Evolutionary conservation across 257 asterid genomes (phyloP), one percentile per base, ranked within the genome.

Genomic region (Petunia secreta): DNA sequence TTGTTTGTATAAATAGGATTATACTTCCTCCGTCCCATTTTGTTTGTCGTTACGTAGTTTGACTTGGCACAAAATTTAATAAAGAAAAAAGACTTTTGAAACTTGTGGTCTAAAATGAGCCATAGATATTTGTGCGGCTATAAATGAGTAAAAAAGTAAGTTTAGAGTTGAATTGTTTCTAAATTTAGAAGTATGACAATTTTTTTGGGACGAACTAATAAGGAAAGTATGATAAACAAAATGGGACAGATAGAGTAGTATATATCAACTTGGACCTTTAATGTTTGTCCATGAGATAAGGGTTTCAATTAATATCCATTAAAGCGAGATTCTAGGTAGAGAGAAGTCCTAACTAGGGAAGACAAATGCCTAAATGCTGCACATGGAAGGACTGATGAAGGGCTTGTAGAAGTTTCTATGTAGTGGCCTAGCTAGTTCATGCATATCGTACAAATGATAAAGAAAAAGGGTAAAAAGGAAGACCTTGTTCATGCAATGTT

Each of bases 291-390:
- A 59, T 40, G 59, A 43, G 0, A 1, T 15, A 36, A 5, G 71
- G 59, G 43, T 77, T 55, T 77, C 40, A 36, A 60, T 76, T 59
- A 40, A 43, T 40, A 55, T 59, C 10, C 44, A 77, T 59, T 59
- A 60, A 59, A 77, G 1, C 68, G 16, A 77, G 80, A 59, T 58
- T 77, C 71, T 63, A 43, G 69, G 41, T 59, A 9, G 34, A 77
- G 25, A 13, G 36, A 9, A 40, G 16, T 40, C 59, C 54, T 48
- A 77, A 77, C 34, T 16, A 25, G 57, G 41, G 80, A 48, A 48
- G 80, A 59, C 71, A 77, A 77, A 43, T 59, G 0, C 16, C 39
- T 77, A 16, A 77, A 77, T 77, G 80, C 80, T 59, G 53, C 80
- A 77, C 80, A 59, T 77, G 80, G 43, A 58, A 40, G 0, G 69